Percentiles rank a stretch among this genome's conserved stretches.
Conservation (phyloP, 768 basidiomycete genomes). For the Dictyophora rubrovolvata region DNA sequence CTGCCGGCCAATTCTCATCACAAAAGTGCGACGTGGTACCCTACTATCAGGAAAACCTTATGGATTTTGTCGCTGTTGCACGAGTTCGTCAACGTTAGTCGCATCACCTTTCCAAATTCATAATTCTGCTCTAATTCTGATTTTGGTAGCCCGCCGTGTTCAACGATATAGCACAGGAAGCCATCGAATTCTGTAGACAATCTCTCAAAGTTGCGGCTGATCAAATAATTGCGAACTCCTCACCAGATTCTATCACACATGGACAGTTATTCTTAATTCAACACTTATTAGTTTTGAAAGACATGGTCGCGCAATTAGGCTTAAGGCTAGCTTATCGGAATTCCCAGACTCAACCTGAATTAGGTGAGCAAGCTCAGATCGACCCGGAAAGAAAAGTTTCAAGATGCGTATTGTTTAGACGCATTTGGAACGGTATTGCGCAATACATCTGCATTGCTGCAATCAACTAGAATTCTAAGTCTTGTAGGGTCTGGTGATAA, state of each 20-base stretch:
- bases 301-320: slow-evolving; percentile 71
- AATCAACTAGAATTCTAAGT: slow-evolving; percentile 25
- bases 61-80: slow-evolving; percentile 89
- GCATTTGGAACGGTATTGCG: slow-evolving; percentile 51
- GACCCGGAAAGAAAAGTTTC: neutral
- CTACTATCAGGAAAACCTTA: slow-evolving; percentile 76
- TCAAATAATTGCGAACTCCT: slow-evolving; percentile 43
- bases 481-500: slow-evolving; percentile 54
- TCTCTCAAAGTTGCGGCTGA: slow-evolving; percentile 70
- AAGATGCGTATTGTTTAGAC: slow-evolving; percentile 24
- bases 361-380: slow-evolving; percentile 32
- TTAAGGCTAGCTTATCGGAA: slow-evolving; percentile 30
- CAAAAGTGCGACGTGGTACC: slow-evolving; percentile 84
- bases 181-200: slow-evolving; percentile 68
- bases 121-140: slow-evolving; percentile 1
- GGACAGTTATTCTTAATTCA: slow-evolving; percentile 81
- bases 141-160: slow-evolving; percentile 76
- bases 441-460: slow-evolving; percentile 49
- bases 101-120: neutral
- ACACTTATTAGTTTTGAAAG: slow-evolving; percentile 86
- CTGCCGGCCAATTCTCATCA: slow-evolving; percentile 63
- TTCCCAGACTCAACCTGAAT: slow-evolving; percentile 42
- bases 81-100: slow-evolving; percentile 79
- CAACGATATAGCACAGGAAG: slow-evolving; percentile 93
- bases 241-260: slow-evolving; percentile 43